Base-by-base conservation (phyloP, 2,329 filamentous ascomycete genomes). In the Leptographium galeiforme region DNA sequence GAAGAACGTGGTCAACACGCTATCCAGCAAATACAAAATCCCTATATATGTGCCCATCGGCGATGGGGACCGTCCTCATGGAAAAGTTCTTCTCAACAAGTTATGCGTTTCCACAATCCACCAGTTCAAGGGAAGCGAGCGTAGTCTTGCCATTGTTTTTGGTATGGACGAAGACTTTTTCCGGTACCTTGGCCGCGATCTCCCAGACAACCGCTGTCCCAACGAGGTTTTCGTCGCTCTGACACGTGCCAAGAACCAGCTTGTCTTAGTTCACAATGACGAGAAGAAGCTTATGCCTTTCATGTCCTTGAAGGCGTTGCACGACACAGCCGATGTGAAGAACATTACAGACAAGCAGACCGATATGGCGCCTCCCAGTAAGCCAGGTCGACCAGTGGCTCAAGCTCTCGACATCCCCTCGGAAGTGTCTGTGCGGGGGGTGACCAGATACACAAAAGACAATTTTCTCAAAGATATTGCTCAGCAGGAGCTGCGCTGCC, bases 91-190 rank as follows among this genome's bases (percentile, higher is more conserved):
- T 18, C 4, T 1, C 6, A 43, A 41, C 2, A 52, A 47, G 43
- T 14, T 52, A 0, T 40, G 18, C 8, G 50, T 52, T 18, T 52
- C 50, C 25, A 52, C 43, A 19, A 47, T 52, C 32, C 43, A 52
- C 34, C 50, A 47, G 43, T 47, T 47, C 34, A 52, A 52, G 43
- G 50, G 50, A 14, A 39, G 50, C 12, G 50, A 52, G 19, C 43
- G 41, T 3, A 33, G 33, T 38, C 50, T 52, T 2, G 40, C 30
- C 43, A 41, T 52, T 19, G 1, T 52, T n/a, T 40, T 47, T n/a
- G 43, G 25, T 11, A 33, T 52, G 6, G 41, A 52, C 36, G 34
- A 39, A 4, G 33, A 18, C 2, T 52, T 12, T 33, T 52, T 52
- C 36, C 13, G 11, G 16, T 41, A 40, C 34, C 18, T 16, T 4